Base-by-base conservation (phyloP, 257 asterid genomes). In the Mentha longifolia region DNA sequence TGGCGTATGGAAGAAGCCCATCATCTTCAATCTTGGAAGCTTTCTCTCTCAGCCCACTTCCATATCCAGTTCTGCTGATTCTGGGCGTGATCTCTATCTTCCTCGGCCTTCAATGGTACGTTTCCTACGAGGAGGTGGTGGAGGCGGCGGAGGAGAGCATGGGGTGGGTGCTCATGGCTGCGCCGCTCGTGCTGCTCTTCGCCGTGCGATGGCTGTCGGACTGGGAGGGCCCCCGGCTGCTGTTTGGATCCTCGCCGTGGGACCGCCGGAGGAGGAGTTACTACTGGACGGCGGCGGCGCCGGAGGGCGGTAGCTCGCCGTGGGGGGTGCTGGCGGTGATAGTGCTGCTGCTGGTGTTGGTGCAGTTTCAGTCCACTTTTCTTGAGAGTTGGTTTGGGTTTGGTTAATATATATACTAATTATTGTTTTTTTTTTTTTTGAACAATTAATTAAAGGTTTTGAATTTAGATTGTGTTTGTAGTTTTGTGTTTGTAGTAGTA, bases 271-370 rank as follows among this genome's bases (percentile, higher is more conserved):
- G 86, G 79, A 68, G 61, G 73, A 56, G 45, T 3, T 0, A 70
- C 9, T 73, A 81, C 69, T 50, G 58, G 16, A 7, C 55, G 68
- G 42, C 74, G 63, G 61, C 87, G n/a, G 69, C 9, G 14, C 82
- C 31, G 55, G 96, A 95, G 13, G 75, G 85, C 62, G 96, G 96
- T 11, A 73, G 85, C 65, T 89, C 96, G 61, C 98, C 95, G 19
- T 89, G 96, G 98, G 96, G 90, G 6, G 97, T 88, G 80, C 90
- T 90, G 14, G 95, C 95, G 43, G 31, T 87, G 82, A 90, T 93
- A 70, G 15, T 93, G 67, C 55, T 93, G 86, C 20, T 93, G 51
- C 85, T 93, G 37, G 84, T 93, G 15, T 43, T 93, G 82, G 57
- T 88, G 65, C 94, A 90, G 77, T 93, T 35, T 50, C 97, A 87